phyloP scores from a whole-genome alignment of 805 yeast genomes.

The Komagataella kurtzmanii region DNA sequence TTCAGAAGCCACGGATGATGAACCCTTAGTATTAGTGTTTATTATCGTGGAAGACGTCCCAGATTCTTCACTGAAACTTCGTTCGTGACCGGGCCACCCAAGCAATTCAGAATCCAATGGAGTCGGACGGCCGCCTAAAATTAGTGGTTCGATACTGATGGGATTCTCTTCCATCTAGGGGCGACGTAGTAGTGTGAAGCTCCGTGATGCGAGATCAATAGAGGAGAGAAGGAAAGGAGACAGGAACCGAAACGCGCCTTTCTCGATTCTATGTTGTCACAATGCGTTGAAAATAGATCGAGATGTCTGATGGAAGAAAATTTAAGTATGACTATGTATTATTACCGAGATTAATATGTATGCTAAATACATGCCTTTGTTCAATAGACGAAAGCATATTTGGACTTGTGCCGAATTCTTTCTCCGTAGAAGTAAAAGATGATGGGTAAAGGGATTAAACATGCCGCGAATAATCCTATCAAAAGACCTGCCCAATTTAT shows the following conservation, averaged over 20 bases:
- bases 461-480: slow-evolving; percentile 45
- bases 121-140: not conserved
- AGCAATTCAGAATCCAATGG: not conserved
- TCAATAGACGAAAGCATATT: slow-evolving; percentile 15
- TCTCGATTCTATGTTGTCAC: not conserved
- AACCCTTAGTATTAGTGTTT: not conserved
- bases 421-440: slow-evolving; percentile 49
- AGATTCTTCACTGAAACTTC: not conserved
- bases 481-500: slow-evolving; percentile 71
- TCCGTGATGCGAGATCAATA: not conserved
- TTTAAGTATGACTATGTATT: not conserved
- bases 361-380: not conserved
- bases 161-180: not conserved
- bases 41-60: not conserved
- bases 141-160: not conserved
- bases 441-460: slow-evolving; percentile 56
- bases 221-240: not conserved
- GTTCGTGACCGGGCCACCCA: not conserved
- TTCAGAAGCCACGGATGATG: not conserved
- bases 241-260: not conserved
- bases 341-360: not conserved
- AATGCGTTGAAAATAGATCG: not conserved
- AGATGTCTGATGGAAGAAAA: not conserved
- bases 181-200: not conserved
- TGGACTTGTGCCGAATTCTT: slow-evolving; percentile 39